Evolutionary conservation across 768 basidiomycete species (phyloP), one percentile per base, ranked within the genome.

Genomic region (Leccinum imitatum): DNA sequence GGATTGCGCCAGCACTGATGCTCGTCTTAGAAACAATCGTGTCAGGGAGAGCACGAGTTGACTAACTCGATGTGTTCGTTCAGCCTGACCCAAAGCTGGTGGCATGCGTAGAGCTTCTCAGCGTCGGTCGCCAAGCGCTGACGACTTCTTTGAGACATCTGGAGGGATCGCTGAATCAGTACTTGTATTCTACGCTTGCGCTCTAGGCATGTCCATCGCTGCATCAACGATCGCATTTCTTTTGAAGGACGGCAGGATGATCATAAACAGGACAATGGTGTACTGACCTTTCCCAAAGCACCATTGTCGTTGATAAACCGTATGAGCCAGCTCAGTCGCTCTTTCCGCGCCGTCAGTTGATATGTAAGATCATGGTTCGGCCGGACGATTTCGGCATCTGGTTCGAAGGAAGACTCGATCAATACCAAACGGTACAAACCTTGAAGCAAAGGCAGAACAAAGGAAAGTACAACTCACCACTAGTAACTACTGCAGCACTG

Each of bases 271-370:
- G 46, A 41, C 21, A 11, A 60, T 19, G 11, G 27, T 31, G 19
- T 21, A 58, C 75, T 63, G 33, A 90, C 93, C 80, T 91, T 93
- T 41, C 77, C 78, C 37, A 95, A 77, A 6, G 88, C 87, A 0
- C 83, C 87, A 71, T 96, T 96, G 55, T 91, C 87, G 50, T 93
- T 91, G 67, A 97, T 90, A 71, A 94, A 96, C 25, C 81, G 82
- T 64, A 96, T 91, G n/a, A 98, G 79, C 81, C 91, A 93, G 56
- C 84, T 86, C 30, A 95, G 76, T 39, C 91, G 79, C 57, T 89
- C 86, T 67, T 88, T 88, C 30, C 92, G 83, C 44, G 84, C 85
- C 5, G 80, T 81, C 63, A 98, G 73, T 69, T 95, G 94, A 2
- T 86, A 80, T 15, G 85, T 85, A 46, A 96, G 77, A 70, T 97